These are phyloP conservation scores for Penicillium roqueforti DNA, from an alignment of 495 filamentous ascomycete genomes.

Conservation along the genomic window DNA sequence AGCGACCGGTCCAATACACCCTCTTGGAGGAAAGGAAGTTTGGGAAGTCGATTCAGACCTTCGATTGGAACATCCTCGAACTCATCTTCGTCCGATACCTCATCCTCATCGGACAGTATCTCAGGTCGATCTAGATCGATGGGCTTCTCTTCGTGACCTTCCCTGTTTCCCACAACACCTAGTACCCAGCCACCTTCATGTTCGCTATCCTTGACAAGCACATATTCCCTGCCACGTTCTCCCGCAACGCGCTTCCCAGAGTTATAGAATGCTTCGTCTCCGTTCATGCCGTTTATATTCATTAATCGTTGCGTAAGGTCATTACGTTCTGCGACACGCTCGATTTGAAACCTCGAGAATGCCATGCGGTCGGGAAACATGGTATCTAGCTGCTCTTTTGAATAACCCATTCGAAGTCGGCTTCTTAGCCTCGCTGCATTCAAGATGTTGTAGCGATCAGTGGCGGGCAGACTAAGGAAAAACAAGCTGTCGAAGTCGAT, in stretches of 20 bases:
- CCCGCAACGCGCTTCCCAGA: conserved; percentile 71
- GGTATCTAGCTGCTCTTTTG: conserved; percentile 87
- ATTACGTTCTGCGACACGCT: conserved; percentile 85
- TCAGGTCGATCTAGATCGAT: conserved; percentile 77
- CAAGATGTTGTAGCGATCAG: conserved; percentile 93
- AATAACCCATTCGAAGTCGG: conserved; percentile 87
- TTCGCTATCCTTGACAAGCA: conserved; percentile 89
- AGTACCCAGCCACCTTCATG: conserved; percentile 97
- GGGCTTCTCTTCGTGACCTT: conserved; percentile 70
- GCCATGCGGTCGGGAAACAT: conserved; percentile 99
- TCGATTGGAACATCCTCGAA: conserved; percentile 97
- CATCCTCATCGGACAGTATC: conserved; percentile 46
- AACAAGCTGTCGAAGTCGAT: conserved; percentile 96
- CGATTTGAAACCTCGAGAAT: conserved; percentile 94
- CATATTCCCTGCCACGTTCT: conserved; percentile 88
- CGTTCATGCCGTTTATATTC: conserved; percentile 88
- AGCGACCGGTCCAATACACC: conserved; percentile 40
- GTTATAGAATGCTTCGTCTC: conserved; percentile 62
- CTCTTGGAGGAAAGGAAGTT: conserved; percentile 41
- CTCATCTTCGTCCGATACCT: conserved; percentile 56
- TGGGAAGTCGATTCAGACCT: conserved; percentile 85
- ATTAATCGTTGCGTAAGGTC: conserved; percentile 93
- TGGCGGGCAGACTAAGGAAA: conserved; percentile 82
- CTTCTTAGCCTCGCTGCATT: conserved; percentile 87
- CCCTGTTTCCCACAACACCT: conserved; percentile 84